Base-by-base conservation (phyloP, 1,284 basidiomycete species). In the Wallemia ichthyophaga region DNA sequence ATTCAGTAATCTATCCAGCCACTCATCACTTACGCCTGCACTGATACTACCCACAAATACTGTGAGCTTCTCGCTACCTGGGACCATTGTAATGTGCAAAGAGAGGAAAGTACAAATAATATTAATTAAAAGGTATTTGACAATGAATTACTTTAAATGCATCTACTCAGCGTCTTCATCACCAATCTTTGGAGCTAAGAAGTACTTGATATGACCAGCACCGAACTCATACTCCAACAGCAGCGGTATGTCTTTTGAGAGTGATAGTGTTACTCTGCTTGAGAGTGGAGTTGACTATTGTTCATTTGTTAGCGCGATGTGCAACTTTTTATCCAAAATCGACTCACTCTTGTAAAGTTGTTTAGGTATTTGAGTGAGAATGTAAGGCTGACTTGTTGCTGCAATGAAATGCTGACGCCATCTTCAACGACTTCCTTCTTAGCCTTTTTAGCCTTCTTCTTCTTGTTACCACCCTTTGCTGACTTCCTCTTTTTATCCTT, bases 321-420 rank as follows among this genome's bases (percentile, higher is more conserved):
- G 28, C 28, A 17, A 17, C 5, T 48, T 48, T 48, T 11, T 21
- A 48, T 48, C 9, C 5, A 31, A 31, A 17, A 11, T 48, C 11
- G 37, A 48, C 37, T 48, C 37, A 48, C 37, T 48, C 37, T 98
- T 61, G 88, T 81, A 70, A 99, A 99, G 74, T 95, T 95, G 70
- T 84, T 80, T 27, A 99, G 80, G 72, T 98, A 99, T 72, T 98
- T 96, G 67, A 96, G 76, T 32, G 85, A 88, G 74, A 99, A 99
- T 1, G 89, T 96, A 60, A 98, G 75, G 48, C 81, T 81, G 64
- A 98, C 92, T 64, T 85, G 81, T 70, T 85, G 82, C 68, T 87
- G 85, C 75, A 92, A 82, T 70, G 85, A 80, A 67, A 95, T 85
- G 62, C 73, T 71, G 59, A 92, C 82, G 58, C 77, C 79, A 58